Percentiles rank a stretch among this genome's conserved stretches.
These are phyloP conservation scores for Plectranthus barbatus DNA, from an alignment of 257 asterid species.

Conservation along the genomic window DNA sequence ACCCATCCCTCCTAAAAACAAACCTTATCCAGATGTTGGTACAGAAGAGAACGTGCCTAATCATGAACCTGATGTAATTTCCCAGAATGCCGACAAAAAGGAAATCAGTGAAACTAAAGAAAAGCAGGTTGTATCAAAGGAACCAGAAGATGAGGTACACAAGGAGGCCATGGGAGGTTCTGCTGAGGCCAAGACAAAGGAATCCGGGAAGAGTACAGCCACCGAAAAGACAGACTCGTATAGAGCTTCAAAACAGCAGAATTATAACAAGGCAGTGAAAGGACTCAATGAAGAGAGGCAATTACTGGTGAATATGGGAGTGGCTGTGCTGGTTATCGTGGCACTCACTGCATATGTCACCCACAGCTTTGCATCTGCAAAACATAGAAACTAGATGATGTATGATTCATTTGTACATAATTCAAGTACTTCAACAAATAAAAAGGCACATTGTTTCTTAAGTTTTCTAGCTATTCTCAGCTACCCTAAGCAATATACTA, in stretches of 20 bases:
- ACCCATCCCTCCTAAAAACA: too few species aligned
- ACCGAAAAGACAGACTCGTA: not conserved
- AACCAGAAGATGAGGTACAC: conserved; percentile 2
- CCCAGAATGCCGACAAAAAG: not conserved
- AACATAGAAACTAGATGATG: conserved; percentile 18
- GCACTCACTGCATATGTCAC: conserved; percentile 49
- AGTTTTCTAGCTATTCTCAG: too few species aligned
- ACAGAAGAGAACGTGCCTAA: too few species aligned
- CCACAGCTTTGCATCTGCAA: conserved; percentile 25
- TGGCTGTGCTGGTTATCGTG: conserved; percentile 51
- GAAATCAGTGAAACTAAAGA: not conserved
- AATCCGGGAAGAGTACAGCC: conserved; percentile 6
- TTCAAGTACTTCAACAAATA: not conserved
- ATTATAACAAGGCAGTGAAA: conserved; percentile 25
- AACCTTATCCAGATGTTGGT: too few species aligned
- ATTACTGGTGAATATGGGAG: conserved; percentile 60
- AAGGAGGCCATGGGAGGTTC: not conserved
- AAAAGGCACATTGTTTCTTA: not conserved
- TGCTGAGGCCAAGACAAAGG: conserved; percentile 3
- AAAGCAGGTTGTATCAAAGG: conserved; percentile 12
- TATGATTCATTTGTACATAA: not conserved
- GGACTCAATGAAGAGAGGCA: conserved; percentile 52
- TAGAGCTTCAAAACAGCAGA: conserved; percentile 11
- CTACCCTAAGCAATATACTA: not conserved
- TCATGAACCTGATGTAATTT: not conserved